Evolutionary conservation across 306 rosid species (phyloP), one percentile per base, ranked within the genome.

Genomic region (Clitoria ternatea): DNA sequence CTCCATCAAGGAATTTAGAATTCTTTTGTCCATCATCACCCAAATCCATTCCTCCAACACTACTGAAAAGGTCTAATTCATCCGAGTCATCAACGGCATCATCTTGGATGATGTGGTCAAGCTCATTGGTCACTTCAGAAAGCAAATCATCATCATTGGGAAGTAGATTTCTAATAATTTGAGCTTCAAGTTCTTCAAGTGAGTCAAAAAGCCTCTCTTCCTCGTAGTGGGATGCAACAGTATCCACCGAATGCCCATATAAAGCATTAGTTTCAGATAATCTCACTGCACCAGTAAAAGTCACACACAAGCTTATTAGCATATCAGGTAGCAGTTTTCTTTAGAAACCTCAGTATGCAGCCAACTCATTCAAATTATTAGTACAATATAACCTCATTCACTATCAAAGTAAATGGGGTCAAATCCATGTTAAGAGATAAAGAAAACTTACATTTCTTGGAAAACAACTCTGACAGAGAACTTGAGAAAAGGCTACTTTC

Each of bases 11-110:
- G 75, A 89, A 55, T 74, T 30, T 55, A 77, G 40, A 83, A 14
- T 70, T 69, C 76, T 63, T 88, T 72, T 43, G 78, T 44, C 30
- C 77, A 53, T 83, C 89, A 26, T 37, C 63, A 80, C 85, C 93
- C 55, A 90, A 69, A 27, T 90, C 93, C 88, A 90, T 78, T 67
- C 93, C 91, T 29, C 96, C 93, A 60, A 85, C 82, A 78, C 93
- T 87, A 36, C 66, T 79, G 47, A 85, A 87, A 55, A 87, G 61
- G 55, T 90, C 93, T 49, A 79, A 76, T 22, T 87, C 93, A 66
- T 83, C 88, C 77, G 78, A 66, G 76, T 87, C 93, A 62, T 87
- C 89, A 20, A 64, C 10, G 0, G 42, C 2, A 11, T 59, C 72
- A 47, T 29, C 79, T n/a, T 36, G 64, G 61, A 48, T 15, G 42